These are phyloP conservation scores for Boeremia lycopersici DNA, from an alignment of 2,329 filamentous ascomycete species.

Conservation along the genomic window DNA sequence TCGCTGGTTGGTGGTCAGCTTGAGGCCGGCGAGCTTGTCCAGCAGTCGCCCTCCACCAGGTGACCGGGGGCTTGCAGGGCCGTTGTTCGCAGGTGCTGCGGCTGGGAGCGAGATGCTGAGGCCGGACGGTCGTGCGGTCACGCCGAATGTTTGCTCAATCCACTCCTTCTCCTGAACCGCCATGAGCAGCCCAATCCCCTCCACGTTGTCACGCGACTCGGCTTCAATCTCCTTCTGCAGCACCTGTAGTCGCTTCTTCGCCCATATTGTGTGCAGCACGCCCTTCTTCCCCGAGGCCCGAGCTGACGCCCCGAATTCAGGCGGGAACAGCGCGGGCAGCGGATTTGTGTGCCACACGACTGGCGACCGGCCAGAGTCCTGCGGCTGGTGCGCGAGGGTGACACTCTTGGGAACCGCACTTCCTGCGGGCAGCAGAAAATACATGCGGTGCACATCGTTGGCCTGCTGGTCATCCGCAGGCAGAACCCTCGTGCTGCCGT, in stretches of 20 bases:
- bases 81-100: constrained; percentile 54
- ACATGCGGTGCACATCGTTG: constrained; percentile 67
- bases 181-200: constrained; percentile 85
- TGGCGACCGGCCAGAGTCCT: constrained; percentile 50
- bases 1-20: constrained; percentile 73
- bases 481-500: constrained; percentile 76
- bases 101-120: constrained; percentile 47
- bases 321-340: constrained; percentile 83
- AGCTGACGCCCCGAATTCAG: constrained; percentile 71
- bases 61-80: constrained; percentile 65
- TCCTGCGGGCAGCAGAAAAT: constrained; percentile 79
- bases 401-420: constrained; percentile 74
- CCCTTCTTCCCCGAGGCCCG: constrained; percentile 74
- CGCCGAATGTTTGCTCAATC: constrained; percentile 82
- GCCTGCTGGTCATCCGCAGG: constrained; percentile 64
- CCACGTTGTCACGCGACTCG: constrained; percentile 75
- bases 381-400: constrained; percentile 63
- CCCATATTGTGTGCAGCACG: constrained; percentile 89
- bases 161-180: constrained; percentile 81
- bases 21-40: constrained; percentile 81
- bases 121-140: constrained; percentile 53
- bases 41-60: constrained; percentile 71
- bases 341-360: constrained; percentile 72
- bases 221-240: constrained; percentile 76
- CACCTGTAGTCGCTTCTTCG: constrained; percentile 77